Evolutionary conservation across 257 asterid species (phyloP).

Genomic region (Solanum virginianum): DNA sequence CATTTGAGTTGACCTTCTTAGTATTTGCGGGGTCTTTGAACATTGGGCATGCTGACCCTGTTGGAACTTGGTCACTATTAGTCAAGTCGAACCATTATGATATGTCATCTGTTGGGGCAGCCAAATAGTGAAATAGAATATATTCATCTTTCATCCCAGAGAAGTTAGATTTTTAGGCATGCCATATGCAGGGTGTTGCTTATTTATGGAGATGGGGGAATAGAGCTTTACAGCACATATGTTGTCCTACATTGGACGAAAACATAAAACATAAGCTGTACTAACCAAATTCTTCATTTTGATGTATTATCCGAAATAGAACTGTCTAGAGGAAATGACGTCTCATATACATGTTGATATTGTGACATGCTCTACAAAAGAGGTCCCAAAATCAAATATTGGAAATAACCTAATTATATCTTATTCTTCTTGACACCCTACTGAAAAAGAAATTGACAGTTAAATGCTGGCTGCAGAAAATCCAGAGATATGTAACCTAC

Average conservation of each 20-base stretch:
- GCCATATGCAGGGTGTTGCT: not conserved
- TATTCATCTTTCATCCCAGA: not conserved
- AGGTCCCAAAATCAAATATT: not conserved
- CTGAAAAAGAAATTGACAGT: not conserved
- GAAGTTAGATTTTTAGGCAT: not conserved
- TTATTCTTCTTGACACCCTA: not conserved
- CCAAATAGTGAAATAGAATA: not conserved
- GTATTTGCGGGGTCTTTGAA: not conserved
- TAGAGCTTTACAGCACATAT: not conserved
- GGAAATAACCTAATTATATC: not conserved
- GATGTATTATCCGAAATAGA: not conserved
- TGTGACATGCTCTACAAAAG: not conserved
- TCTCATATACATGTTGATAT: not conserved
- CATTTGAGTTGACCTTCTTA: not conserved
- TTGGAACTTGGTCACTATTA: not conserved
- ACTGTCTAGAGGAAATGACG: not conserved
- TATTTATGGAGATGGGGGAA: not conserved
- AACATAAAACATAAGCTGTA: not conserved
- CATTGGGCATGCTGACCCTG: not conserved
- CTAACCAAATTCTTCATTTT: not conserved
- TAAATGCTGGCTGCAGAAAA: conserved; percentile 19
- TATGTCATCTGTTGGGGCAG: not conserved
- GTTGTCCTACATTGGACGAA: not conserved
- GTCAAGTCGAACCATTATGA: not conserved
- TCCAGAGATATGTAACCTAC: conserved; percentile 22